Percentiles rank a stretch among this genome's conserved stretches.
phyloP scores from a whole-genome alignment of 2,329 filamentous ascomycete genomes.

The Paecilomyces sp. region DNA sequence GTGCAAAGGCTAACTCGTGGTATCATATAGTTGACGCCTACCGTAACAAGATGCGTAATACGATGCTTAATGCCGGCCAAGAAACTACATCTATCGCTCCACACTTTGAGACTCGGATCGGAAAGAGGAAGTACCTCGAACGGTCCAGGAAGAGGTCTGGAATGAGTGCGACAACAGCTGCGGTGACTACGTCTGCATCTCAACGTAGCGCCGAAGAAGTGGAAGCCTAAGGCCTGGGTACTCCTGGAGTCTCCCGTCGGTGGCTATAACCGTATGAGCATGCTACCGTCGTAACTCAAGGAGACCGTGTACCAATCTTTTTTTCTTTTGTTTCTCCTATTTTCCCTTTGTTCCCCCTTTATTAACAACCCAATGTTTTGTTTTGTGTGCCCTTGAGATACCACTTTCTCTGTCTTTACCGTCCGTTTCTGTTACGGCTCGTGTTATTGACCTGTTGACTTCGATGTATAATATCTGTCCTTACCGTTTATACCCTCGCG shows the following conservation, averaged over 20 bases:
- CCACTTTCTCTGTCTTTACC: background rate
- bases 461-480: constrained; percentile 1
- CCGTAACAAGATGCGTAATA: constrained; percentile 79
- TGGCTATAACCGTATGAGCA: background rate
- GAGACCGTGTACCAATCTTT: background rate
- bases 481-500: constrained; percentile 2
- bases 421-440: background rate
- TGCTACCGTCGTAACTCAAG: background rate
- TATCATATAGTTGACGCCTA: constrained; percentile 74
- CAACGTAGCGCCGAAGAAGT: constrained; percentile 31
- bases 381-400: background rate
- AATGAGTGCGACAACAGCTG: constrained; percentile 8
- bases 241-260: too few relatives aligned
- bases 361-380: background rate
- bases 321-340: background rate
- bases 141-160: constrained; percentile 14
- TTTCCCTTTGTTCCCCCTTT: background rate
- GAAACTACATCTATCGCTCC: constrained; percentile 67
- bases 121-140: constrained; percentile 70
- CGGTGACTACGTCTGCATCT: constrained; percentile 18
- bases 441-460: background rate
- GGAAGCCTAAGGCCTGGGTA: constrained; percentile 14
- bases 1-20: constrained; percentile 8
- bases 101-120: constrained; percentile 82
- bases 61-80: constrained; percentile 70